Evolutionary conservation across 1,139 yeast genomes (phyloP).

Genomic region (Kurtzmaniella quercitrusa): DNA sequence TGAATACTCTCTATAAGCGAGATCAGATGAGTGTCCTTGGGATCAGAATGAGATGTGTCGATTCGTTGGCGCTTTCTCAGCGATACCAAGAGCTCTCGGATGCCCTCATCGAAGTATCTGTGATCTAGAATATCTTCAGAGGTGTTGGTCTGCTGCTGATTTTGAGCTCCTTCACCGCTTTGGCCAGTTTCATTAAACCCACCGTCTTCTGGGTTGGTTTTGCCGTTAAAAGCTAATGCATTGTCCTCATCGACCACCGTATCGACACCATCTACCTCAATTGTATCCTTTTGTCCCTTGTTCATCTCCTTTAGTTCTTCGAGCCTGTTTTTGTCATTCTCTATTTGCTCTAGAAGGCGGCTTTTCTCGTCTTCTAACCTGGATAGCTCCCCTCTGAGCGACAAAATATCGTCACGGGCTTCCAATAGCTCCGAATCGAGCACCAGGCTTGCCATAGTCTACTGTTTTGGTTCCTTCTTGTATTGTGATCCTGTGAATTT

Average conservation of each 20-base stretch:
- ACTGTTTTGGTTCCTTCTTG: neutral
- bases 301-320: neutral
- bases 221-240: too few species aligned
- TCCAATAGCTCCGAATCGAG: conserved; percentile 7
- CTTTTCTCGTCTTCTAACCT: neutral
- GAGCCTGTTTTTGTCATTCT: neutral
- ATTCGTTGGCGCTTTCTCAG: conserved; percentile 6
- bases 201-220: too few species aligned
- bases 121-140: conserved; percentile 3
- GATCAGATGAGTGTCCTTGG: neutral
- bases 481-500: too few species aligned
- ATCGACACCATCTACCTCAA: too few species aligned
- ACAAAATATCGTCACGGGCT: neutral
- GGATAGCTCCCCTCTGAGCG: conserved; percentile 3
- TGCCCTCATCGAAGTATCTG: conserved; percentile 9
- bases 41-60: too few species aligned
- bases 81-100: conserved; percentile 6
- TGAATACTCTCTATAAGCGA: conserved; percentile 32
- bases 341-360: neutral
- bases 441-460: neutral
- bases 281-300: too few species aligned
- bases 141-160: neutral
- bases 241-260: too few species aligned
- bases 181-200: too few species aligned
- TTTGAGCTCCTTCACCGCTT: too few species aligned